Percentiles rank a stretch among this genome's conserved stretches.
These are phyloP conservation scores for Maudiozyma turicensis DNA, from an alignment of 805 yeast species.

Conservation along the genomic window DNA sequence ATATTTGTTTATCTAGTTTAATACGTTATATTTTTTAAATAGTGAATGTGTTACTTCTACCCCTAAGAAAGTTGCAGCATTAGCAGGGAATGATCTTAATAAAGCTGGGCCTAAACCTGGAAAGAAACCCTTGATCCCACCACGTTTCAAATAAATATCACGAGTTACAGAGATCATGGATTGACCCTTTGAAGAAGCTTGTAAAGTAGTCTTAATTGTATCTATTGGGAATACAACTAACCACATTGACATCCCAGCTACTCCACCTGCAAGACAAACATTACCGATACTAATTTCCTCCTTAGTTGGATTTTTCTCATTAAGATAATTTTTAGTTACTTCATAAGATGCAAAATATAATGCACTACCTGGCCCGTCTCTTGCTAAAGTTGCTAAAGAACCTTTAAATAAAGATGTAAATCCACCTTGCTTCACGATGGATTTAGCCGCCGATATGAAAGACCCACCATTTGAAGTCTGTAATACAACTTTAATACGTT, in stretches of 20 bases:
- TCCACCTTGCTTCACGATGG: slow-evolving; percentile 74
- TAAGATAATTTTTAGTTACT: slow-evolving; percentile 53
- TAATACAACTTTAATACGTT: slow-evolving; percentile 87
- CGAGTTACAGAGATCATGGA: slow-evolving; percentile 58
- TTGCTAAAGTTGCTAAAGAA: slow-evolving; percentile 80
- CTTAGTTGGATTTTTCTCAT: slow-evolving; percentile 27
- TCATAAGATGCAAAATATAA: slow-evolving; percentile 93
- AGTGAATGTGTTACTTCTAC: slow-evolving; percentile 65
- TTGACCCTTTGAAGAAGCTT: slow-evolving; percentile 29
- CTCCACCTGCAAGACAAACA: slow-evolving; percentile 84
- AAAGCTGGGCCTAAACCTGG: slow-evolving; percentile 97
- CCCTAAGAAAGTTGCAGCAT: slow-evolving; percentile 97
- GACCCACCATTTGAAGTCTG: slow-evolving; percentile 48
- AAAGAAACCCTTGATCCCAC: slow-evolving; percentile 87
- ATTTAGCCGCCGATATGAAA: slow-evolving; percentile 39
- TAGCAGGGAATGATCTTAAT: slow-evolving; percentile 92
- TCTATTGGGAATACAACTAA: slow-evolving; percentile 90
- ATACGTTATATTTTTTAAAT: slow-evolving; percentile 28
- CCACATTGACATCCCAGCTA: slow-evolving; percentile 98
- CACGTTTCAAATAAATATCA: slow-evolving; percentile 52
- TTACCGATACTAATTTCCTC: slow-evolving; percentile 59
- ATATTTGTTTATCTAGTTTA: neutral
- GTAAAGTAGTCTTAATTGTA: slow-evolving; percentile 60
- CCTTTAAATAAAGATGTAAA: slow-evolving; percentile 80
- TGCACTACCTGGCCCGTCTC: slow-evolving; percentile 98